Conservation (phyloP, 371 early-diverging fungal genomes). For the Lichtheimia corymbifera region DNA sequence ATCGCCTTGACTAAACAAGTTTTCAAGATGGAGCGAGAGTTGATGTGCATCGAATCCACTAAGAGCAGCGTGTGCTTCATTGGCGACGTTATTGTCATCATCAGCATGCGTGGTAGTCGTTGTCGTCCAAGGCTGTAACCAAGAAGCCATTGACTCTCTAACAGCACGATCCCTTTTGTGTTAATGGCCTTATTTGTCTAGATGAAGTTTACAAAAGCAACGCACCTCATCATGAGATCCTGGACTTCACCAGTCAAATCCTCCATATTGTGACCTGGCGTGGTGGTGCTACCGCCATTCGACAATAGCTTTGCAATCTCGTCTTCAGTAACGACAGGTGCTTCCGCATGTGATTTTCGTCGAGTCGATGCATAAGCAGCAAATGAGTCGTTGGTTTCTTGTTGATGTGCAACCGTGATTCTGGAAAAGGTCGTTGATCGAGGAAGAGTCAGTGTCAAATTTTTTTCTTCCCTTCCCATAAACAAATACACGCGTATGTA, state of each 20-base stretch:
- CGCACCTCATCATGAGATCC: conserved; percentile 45
- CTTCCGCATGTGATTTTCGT: conserved; percentile 15
- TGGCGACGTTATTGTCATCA: no score
- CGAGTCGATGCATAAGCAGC: conserved; percentile 9
- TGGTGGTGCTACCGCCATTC: conserved; percentile 6
- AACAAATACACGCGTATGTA: neutral
- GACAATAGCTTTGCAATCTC: conserved; percentile 31
- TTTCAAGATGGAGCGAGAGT: conserved; percentile 34
- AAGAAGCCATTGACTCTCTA: conserved; percentile 22
- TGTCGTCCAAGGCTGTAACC: conserved; percentile 36
- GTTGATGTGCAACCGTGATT: conserved; percentile 20
- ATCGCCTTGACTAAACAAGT: conserved; percentile 41
- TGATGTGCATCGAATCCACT: conserved; percentile 37
- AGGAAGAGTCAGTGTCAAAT: neutral
- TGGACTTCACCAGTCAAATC: conserved; percentile 50
- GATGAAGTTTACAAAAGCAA: neutral
- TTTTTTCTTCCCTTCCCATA: neutral
- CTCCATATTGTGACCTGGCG: conserved; percentile 23
- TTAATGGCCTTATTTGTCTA: neutral
- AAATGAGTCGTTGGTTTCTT: conserved; percentile 15
- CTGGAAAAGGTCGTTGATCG: neutral
- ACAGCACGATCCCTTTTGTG: neutral
- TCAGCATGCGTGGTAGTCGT: conserved; percentile 15
- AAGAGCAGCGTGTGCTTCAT: conserved; percentile 18
- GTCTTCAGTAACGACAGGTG: conserved; percentile 22